A percentile compares a stretch with the other conserved stretches of the same genome.
Evolutionary conservation across 345 rosid genomes (phyloP).

Genomic region (Garcia nutans): DNA sequence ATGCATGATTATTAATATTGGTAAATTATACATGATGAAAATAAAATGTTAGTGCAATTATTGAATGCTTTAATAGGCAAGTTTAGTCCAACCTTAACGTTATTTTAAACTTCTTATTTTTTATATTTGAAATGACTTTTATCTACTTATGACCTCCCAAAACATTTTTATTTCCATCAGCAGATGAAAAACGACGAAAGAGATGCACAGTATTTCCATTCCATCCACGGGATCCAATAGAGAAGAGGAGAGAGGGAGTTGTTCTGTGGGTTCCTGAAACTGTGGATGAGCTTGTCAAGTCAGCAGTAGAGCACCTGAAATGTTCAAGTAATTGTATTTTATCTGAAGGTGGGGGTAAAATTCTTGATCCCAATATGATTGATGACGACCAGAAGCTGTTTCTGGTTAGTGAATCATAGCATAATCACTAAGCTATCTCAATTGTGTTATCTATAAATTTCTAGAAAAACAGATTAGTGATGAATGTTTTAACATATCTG

Average conservation of each 20-base stretch:
- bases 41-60: no score
- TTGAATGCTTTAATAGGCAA: no score
- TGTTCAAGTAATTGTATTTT: constrained; percentile 34
- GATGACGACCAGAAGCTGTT: constrained; percentile 59
- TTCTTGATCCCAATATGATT: constrained; percentile 60
- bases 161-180: not conserved
- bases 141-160: not conserved
- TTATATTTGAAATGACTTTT: not conserved
- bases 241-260: constrained; percentile 50
- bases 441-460: no score
- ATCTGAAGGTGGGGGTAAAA: constrained; percentile 57
- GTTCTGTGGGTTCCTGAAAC: constrained; percentile 68
- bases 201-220: constrained; percentile 66
- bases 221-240: constrained; percentile 50
- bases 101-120: not conserved
- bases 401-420: constrained; percentile 27
- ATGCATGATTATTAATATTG: no score
- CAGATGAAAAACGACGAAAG: constrained; percentile 29
- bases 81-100: no score
- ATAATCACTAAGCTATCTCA: not conserved
- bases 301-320: constrained; percentile 42
- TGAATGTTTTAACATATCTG: no score
- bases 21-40: no score
- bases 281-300: constrained; percentile 53
- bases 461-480: no score